These are phyloP conservation scores for Talaromyces funiculosus DNA, from an alignment of 2,329 filamentous ascomycete genomes.

Conservation along the genomic window DNA sequence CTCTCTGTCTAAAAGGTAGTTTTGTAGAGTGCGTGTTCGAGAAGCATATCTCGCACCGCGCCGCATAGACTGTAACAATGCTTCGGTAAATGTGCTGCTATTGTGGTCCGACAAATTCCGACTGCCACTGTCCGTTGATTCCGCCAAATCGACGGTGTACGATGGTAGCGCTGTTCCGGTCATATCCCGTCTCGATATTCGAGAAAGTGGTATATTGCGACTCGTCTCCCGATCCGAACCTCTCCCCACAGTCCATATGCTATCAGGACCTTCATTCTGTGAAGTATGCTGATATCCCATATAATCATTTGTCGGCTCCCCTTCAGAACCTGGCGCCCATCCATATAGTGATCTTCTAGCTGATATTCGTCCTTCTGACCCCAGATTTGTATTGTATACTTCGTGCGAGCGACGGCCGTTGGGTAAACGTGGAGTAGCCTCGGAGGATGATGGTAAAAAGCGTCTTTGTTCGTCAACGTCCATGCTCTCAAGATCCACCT, in stretches of 20 bases:
- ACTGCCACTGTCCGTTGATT: constrained; percentile 18
- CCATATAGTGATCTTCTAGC: constrained; percentile 54
- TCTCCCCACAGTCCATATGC: constrained; percentile 25
- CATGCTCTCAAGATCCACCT: constrained; percentile 31
- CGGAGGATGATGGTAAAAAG: constrained; percentile 24
- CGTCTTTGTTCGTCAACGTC: constrained; percentile 29
- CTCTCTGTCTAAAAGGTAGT: constrained; percentile 35
- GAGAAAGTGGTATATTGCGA: constrained; percentile 21
- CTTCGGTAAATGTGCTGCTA: constrained; percentile 23
- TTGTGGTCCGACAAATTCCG: constrained; percentile 17
- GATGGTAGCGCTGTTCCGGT: constrained; percentile 18
- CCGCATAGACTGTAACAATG: constrained; percentile 37
- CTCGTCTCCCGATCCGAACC: constrained; percentile 17
- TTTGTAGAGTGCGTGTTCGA: constrained; percentile 35
- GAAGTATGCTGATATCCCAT: not conserved
- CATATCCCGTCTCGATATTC: constrained; percentile 23
- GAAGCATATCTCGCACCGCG: constrained; percentile 34
- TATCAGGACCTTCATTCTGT: constrained; percentile 17
- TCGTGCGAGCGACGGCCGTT: constrained; percentile 36
- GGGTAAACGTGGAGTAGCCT: constrained; percentile 40
- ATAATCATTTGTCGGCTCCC: constrained; percentile 18
- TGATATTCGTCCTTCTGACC: constrained; percentile 52
- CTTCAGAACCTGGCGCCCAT: constrained; percentile 50
- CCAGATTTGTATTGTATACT: constrained; percentile 40
- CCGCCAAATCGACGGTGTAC: constrained; percentile 19